A percentile compares a stretch with the other conserved stretches of the same genome.
These are phyloP conservation scores for Aschersonia sp. DNA, from an alignment of 2,329 filamentous ascomycete species.

Conservation along the genomic window DNA sequence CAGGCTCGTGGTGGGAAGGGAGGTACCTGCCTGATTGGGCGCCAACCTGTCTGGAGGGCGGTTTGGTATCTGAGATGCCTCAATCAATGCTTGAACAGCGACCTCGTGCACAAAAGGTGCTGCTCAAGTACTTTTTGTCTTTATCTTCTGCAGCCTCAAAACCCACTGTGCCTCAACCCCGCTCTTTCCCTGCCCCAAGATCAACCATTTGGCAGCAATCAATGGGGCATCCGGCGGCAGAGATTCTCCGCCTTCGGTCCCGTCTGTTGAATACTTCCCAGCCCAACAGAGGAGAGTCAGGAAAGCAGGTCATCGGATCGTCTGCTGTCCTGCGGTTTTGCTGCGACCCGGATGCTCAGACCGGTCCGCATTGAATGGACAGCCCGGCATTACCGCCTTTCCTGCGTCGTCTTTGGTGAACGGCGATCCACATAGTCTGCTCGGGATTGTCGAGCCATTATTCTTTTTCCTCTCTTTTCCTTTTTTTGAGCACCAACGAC, in stretches of 20 bases:
- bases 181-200: slow-evolving; percentile 1
- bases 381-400: slow-evolving; percentile 1
- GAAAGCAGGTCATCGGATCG: too few relatives aligned
- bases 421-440: not conserved
- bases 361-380: slow-evolving; percentile 2
- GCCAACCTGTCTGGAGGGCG: too few relatives aligned
- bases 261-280: too few relatives aligned
- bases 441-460: not conserved
- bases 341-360: not conserved
- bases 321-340: not conserved
- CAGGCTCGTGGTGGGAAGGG: too few relatives aligned
- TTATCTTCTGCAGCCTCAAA: slow-evolving; percentile 2
- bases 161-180: slow-evolving; percentile 1
- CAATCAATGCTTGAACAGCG: too few relatives aligned
- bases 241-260: not conserved
- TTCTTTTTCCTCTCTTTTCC: not conserved
- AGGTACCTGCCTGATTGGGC: too few relatives aligned
- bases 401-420: not conserved
- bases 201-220: slow-evolving; percentile 1
- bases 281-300: too few relatives aligned
- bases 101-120: too few relatives aligned
- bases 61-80: too few relatives aligned
- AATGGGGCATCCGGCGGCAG: slow-evolving; percentile 3
- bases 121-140: not conserved
- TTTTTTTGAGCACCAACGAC: not conserved